Evolutionary conservation across 805 yeast species (phyloP), one percentile per base, ranked within the genome.

Genomic region (Yamadazyma laniorum): DNA sequence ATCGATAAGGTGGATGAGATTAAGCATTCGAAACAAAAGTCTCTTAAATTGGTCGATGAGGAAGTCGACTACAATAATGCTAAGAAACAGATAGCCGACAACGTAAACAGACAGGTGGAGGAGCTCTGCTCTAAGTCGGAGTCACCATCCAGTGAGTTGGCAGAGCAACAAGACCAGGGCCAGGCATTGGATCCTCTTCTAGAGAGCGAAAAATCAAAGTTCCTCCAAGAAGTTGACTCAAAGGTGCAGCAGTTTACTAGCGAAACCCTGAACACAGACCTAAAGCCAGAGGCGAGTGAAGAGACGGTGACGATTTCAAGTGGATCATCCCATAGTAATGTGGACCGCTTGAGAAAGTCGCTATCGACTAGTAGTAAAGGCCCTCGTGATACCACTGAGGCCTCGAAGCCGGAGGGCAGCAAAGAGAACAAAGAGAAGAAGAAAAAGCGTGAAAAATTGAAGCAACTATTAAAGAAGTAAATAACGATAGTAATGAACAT

Each of bases 1-100:
- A 47, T 59, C 21, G 53, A 51, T 22, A 61, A 61, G 39, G 64
- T 61, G 14, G 56, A 59, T 22, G 67, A 62, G 36, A 58, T 60
- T 35, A 56, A 52, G 19, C 56, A 53, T 37, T 46, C 48, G 1
- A 39, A 45, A 18, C 37, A 40, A 3, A 27, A 34, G 8, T 51
- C 56, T 3, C 36, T 53, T 16, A 54, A 49, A 17, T 34, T 45
- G 5, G 37, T 51, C 8, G 47, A 42, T 26, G 40, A 40, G 31
- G 33, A 39, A 11, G 40, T 52, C 13, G 53, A 52, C 11, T 45
- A 40, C 21, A 34, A 34, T 26, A 51, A 57, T 18, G 64, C 58
- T 3, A 54, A 55, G 32, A 50, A 54, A 39, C 55, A 53, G 27
- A 65, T 62, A n/a, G 51, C 58, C 6, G 52, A 59, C 29, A 56